phyloP scores from a whole-genome alignment of 164 flowering plant species.

The Macadamia integrifolia region DNA sequence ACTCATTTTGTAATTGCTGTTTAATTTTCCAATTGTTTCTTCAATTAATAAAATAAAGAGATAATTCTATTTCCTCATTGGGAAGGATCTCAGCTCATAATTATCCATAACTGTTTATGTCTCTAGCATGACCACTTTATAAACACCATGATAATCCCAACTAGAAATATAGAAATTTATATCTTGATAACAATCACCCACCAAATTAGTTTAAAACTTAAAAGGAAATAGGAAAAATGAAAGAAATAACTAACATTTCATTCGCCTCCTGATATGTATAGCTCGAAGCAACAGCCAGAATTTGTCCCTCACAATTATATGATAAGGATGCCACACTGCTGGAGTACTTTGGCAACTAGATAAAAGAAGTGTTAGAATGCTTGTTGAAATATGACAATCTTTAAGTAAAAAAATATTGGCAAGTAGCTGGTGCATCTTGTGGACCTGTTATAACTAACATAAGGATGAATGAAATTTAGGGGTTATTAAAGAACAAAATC shows the following conservation, averaged over 20 bases:
- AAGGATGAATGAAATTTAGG: not conserved
- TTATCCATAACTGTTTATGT: too few species aligned
- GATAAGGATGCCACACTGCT: conserved; percentile 70
- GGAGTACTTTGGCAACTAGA: conserved; percentile 41
- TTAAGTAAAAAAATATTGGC: not conserved
- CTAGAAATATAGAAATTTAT: not conserved
- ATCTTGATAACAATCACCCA: not conserved
- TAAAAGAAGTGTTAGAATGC: conserved; percentile 5
- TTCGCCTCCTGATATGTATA: conserved; percentile 65
- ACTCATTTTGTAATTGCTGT: too few species aligned
- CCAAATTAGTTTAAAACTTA: not conserved
- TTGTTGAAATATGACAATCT: not conserved
- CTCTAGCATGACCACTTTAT: not conserved
- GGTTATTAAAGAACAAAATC: not conserved
- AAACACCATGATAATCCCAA: not conserved
- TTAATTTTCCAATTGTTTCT: too few species aligned
- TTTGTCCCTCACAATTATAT: conserved; percentile 57
- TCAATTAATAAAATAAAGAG: too few species aligned
- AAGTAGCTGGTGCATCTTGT: too few species aligned
- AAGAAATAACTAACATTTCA: conserved; percentile 47
- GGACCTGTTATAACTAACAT: not conserved
- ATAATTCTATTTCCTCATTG: too few species aligned
- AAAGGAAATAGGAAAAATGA: conserved; percentile 2
- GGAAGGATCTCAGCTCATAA: too few species aligned
- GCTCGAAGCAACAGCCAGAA: conserved; percentile 83